Conservation (phyloP, 1,139 yeast genomes). For the Blastobotrys ciferrii region DNA sequence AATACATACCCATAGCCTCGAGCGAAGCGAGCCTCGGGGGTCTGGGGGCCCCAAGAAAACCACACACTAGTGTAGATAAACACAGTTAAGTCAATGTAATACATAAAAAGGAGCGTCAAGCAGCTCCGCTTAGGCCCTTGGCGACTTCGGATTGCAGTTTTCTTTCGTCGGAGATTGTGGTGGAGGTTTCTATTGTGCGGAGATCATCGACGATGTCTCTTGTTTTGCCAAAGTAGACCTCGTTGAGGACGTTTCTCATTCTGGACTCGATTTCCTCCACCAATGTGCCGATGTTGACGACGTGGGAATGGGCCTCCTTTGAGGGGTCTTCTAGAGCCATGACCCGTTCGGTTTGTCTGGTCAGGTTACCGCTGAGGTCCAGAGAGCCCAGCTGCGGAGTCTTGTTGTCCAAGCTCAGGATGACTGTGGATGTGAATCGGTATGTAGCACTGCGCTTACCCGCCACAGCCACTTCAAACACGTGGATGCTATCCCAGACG, state of each 20-base stretch:
- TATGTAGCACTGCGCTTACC: constrained; percentile 54
- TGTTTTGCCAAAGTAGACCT: constrained; percentile 93
- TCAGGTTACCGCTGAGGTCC: constrained; percentile 75
- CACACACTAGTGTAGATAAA: too few species aligned
- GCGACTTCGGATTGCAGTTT: constrained; percentile 34
- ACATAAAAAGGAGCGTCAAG: not conserved
- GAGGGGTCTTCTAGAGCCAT: constrained; percentile 42
- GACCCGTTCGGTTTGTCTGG: constrained; percentile 62
- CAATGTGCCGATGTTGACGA: constrained; percentile 79
- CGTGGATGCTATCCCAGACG: constrained; percentile 91
- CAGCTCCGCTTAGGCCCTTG: constrained; percentile 27
- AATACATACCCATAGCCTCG: too few species aligned
- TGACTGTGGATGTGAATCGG: constrained; percentile 83
- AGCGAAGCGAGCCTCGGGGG: too few species aligned
- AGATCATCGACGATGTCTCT: constrained; percentile 78
- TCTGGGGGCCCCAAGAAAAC: too few species aligned
- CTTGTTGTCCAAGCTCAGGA: constrained; percentile 57
- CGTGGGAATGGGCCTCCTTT: constrained; percentile 55
- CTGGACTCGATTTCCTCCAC: constrained; percentile 88
- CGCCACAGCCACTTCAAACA: constrained; percentile 67
- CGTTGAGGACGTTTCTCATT: constrained; percentile 82
- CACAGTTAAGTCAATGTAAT: too few species aligned
- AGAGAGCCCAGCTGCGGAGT: constrained; percentile 40
- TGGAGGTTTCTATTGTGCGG: constrained; percentile 45
- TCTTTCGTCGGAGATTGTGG: constrained; percentile 34